Conservation (phyloP, 306 rosid species). For the Acmispon strigosus region DNA sequence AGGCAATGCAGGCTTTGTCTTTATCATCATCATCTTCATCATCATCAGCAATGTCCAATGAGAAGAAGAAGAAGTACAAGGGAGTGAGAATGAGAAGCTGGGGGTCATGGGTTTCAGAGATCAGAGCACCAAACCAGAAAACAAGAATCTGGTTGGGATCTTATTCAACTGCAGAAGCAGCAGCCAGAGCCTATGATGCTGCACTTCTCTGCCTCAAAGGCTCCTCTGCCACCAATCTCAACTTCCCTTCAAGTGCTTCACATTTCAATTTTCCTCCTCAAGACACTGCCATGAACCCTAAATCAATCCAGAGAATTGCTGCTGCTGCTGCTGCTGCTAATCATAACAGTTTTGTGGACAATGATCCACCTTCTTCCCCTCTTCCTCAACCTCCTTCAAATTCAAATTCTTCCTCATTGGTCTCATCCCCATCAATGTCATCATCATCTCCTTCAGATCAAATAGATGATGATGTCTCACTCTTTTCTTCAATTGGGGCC, state of each 20-base stretch:
- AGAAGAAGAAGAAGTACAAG: conserved; percentile 62
- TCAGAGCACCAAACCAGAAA: conserved; percentile 95
- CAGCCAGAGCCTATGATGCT: conserved; percentile 98
- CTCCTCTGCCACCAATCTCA: conserved; percentile 69
- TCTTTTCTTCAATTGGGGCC: conserved; percentile 36
- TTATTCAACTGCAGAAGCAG: conserved; percentile 91
- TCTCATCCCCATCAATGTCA: conserved; percentile 47
- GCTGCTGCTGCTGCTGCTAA: conserved; percentile 82
- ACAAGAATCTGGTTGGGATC: conserved; percentile 98
- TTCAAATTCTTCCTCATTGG: conserved; percentile 47
- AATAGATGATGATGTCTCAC: conserved; percentile 46
- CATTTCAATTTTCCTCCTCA: conserved; percentile 24
- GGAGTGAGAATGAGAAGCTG: conserved; percentile 99
- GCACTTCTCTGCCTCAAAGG: conserved; percentile 94
- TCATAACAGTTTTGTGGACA: conserved; percentile 25
- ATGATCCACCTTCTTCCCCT: not conserved
- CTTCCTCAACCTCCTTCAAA: conserved; percentile 31
- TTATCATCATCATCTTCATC: conserved; percentile 8
- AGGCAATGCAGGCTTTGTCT: conserved; percentile 9
- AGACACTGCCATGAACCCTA: conserved; percentile 62
- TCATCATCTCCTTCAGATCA: conserved; percentile 42
- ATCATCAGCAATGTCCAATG: conserved; percentile 8
- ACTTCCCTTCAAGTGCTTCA: conserved; percentile 53
- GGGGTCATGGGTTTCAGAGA: conserved; percentile 99
- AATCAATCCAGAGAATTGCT: conserved; percentile 79